Conservation (phyloP, 257 asterid genomes). For the Orobanche coerulescens region DNA sequence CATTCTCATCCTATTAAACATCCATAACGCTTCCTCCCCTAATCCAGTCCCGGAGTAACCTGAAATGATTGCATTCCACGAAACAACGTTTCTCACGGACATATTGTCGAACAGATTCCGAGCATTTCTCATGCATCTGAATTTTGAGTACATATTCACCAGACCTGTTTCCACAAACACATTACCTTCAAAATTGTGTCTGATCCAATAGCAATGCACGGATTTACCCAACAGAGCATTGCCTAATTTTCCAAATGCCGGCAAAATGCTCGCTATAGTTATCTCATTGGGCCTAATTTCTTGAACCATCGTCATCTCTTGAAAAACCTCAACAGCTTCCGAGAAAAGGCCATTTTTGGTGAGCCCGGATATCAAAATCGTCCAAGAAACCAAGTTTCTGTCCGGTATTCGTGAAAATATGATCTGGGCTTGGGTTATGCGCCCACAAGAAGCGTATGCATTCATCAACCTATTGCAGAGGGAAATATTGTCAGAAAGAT, state of each 20-base stretch:
- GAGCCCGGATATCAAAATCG: slow-evolving; percentile 49
- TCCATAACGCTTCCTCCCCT: slow-evolving; percentile 41
- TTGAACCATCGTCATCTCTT: slow-evolving; percentile 33
- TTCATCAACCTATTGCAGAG: slow-evolving; percentile 45
- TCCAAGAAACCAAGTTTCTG: slow-evolving; percentile 55
- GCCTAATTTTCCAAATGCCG: slow-evolving; percentile 44
- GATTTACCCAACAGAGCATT: slow-evolving; percentile 36
- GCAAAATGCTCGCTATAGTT: slow-evolving; percentile 49
- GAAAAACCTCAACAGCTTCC: slow-evolving; percentile 40
- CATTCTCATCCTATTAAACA: slow-evolving; percentile 40
- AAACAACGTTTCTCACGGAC: slow-evolving; percentile 44
- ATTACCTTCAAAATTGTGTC: slow-evolving; percentile 24
- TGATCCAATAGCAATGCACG: slow-evolving; percentile 50
- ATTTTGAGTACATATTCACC: slow-evolving; percentile 43
- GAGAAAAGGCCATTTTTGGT: slow-evolving; percentile 32
- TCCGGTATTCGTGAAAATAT: slow-evolving; percentile 31
- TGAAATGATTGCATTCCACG: slow-evolving; percentile 51
- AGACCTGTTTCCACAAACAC: slow-evolving; percentile 48
- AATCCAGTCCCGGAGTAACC: slow-evolving; percentile 41
- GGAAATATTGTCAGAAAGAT: slow-evolving; percentile 31
- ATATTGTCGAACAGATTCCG: slow-evolving; percentile 42
- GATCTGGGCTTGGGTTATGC: slow-evolving; percentile 28
- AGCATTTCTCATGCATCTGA: slow-evolving; percentile 33
- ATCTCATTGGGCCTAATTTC: slow-evolving; percentile 45
- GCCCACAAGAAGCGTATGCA: slow-evolving; percentile 44